These are phyloP conservation scores for Calvatia gigantea DNA, from an alignment of 768 basidiomycete genomes.

Conservation along the genomic window DNA sequence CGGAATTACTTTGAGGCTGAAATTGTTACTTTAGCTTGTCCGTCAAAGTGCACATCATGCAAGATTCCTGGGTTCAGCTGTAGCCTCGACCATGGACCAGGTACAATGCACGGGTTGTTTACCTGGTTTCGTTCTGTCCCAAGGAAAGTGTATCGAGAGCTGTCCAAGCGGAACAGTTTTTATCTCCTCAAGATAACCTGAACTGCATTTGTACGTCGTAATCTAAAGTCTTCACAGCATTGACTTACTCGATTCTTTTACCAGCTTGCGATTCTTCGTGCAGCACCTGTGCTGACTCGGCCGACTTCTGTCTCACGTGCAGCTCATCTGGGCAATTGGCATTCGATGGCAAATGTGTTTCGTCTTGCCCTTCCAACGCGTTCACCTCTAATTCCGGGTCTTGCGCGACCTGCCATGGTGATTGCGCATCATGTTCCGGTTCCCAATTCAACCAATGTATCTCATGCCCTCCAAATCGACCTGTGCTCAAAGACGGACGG, in stretches of 20 bases:
- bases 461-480: conserved; percentile 61
- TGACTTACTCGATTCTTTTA: conserved; percentile 7
- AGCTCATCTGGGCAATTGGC: conserved; percentile 56
- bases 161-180: conserved; percentile 76
- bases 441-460: conserved; percentile 75
- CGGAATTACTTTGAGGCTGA: not conserved
- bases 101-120: conserved; percentile 77
- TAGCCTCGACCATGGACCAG: conserved; percentile 60
- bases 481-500: conserved; percentile 71
- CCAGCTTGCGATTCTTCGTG: conserved; percentile 52
- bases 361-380: conserved; percentile 69
- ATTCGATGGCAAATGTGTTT: conserved; percentile 69
- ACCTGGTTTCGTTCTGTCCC: conserved; percentile 68
- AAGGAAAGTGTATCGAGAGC: conserved; percentile 62
- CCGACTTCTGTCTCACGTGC: conserved; percentile 76
- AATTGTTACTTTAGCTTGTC: conserved; percentile 54
- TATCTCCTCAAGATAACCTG: conserved; percentile 65
- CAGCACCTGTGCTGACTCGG: conserved; percentile 61
- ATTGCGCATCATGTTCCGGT: conserved; percentile 84
- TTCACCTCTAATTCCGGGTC: conserved; percentile 56
- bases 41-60: conserved; percentile 78
- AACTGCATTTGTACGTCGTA: conserved; percentile 65
- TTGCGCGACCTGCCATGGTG: conserved; percentile 79
- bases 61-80: conserved; percentile 68
- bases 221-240: not conserved